Base-by-base conservation (phyloP, 2,329 filamentous ascomycete genomes). In the Aspergillus sp. region DNA sequence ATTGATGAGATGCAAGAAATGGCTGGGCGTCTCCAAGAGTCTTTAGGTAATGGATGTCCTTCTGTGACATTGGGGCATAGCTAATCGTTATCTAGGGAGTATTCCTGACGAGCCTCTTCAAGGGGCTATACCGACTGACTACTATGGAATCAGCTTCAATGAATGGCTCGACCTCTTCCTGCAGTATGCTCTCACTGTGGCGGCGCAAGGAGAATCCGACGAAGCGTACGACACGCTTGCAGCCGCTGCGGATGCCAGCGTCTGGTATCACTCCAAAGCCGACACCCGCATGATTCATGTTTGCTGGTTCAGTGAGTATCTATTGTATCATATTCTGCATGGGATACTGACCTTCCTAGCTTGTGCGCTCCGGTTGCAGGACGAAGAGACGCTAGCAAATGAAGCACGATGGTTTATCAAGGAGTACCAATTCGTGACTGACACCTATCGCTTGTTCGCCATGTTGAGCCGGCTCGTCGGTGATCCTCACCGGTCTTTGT, bases 101-200 rank as follows among this genome's bases (percentile, higher is more conserved):
- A 55, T 65, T 9, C 7, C 65, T 12, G 70, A 73, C 5, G 73
- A 73, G 41, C 63, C 65, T 19, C 55, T 70, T 4, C 68, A 70
- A 21, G 69, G 70, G 12, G 71, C 69, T 15, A 73, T 82, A 39
- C 84, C 85, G 2, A 75, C 76, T 50, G 81, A 84, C 61, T 93
- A 92, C 71, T 89, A 91, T 66, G 90, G 90, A 7, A 91, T 98
- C 50, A 81, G 87, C 0, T 97, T 98, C 71, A 82, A 88, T 60
- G 84, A 87, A 50, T 99, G 95, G 95, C 84, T 97, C 3, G 91
- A 96, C 67, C 83, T 97, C 0, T 97, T 99, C 72, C 84, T 96
- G 38, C 91, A 95, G 70, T 96, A 96, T 72, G 90, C 92, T 3
- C 82, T 97, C 51, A 82, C 89, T 5, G 84, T 95, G 32, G 90